Percentiles rank a stretch among this genome's conserved stretches.
phyloP scores from a whole-genome alignment of 2,329 filamentous ascomycete genomes.

The Fusarium caatingaense region DNA sequence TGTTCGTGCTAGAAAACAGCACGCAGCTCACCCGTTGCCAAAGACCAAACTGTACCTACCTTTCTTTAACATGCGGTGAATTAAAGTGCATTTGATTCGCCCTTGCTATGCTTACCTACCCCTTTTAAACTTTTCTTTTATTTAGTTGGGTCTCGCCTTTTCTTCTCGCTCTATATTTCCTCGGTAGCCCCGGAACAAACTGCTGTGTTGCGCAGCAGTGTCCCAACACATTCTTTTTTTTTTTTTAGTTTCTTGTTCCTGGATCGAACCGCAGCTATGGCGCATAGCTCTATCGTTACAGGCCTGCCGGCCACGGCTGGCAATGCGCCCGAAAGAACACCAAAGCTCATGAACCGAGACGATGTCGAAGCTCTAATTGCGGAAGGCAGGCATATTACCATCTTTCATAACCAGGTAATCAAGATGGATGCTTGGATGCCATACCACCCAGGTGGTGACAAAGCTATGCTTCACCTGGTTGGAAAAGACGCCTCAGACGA shows the following conservation, averaged over 20 bases:
- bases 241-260: neutral
- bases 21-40: neutral
- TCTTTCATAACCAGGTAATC: conserved; percentile 82
- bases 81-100: conserved; percentile 27
- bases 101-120: conserved; percentile 1
- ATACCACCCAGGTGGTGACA: conserved; percentile 92
- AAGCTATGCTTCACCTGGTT: conserved; percentile 92
- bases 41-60: neutral
- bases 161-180: neutral
- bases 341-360: conserved; percentile 54
- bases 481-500: conserved; percentile 95
- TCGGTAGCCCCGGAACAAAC: neutral
- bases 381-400: conserved; percentile 80
- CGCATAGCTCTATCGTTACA: conserved; percentile 33
- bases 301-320: conserved; percentile 34
- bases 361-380: conserved; percentile 80
- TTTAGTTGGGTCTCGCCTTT: neutral
- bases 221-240: conserved; percentile 11
- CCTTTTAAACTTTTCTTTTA: conserved; percentile 1
- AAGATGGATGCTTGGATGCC: conserved; percentile 90
- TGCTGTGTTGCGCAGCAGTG: conserved; percentile 8
- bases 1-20: conserved; percentile 23
- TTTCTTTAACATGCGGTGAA: conserved; percentile 43
- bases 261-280: conserved; percentile 10
- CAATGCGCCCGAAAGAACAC: conserved; percentile 41